These are phyloP conservation scores for Podila clonocystis DNA, from an alignment of 192 early-diverging fungal genomes.

Conservation along the genomic window DNA sequence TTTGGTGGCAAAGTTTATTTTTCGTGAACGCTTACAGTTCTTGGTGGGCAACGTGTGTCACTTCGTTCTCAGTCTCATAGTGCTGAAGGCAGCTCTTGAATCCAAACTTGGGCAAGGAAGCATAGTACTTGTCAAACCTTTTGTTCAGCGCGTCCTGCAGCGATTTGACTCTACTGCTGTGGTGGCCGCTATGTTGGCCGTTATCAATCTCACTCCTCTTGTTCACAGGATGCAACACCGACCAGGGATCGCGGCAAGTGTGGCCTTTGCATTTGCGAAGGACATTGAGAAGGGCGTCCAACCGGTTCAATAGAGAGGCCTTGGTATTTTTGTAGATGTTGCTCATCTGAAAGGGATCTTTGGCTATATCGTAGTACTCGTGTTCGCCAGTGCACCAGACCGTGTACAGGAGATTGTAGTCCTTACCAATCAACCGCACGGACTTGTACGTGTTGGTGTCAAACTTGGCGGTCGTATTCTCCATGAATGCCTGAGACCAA, in stretches of 20 bases:
- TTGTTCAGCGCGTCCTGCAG: constrained; percentile 58
- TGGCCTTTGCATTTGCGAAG: constrained; percentile 62
- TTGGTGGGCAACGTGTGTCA: constrained; percentile 8
- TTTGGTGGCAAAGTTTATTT: not conserved
- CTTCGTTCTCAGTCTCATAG: constrained; percentile 46
- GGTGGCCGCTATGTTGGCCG: not conserved
- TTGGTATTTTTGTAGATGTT: constrained; percentile 60
- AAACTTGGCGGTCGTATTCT: constrained; percentile 23
- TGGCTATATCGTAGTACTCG: constrained; percentile 63
- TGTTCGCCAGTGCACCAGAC: constrained; percentile 68
- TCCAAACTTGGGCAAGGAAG: constrained; percentile 50
- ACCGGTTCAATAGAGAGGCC: constrained; percentile 55
- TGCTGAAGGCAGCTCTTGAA: constrained; percentile 52
- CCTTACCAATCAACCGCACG: constrained; percentile 58
- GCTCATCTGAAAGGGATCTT: constrained; percentile 66
- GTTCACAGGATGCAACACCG: constrained; percentile 53
- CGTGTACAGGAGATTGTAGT: constrained; percentile 61
- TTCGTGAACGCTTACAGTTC: constrained; percentile 10
- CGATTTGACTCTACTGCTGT: constrained; percentile 22
- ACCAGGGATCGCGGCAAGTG: constrained; percentile 68
- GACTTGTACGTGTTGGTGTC: constrained; percentile 64
- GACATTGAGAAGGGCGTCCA: constrained; percentile 65
- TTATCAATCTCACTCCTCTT: constrained; percentile 12
- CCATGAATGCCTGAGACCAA: constrained; percentile 45
- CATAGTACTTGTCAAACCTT: constrained; percentile 62